These are phyloP conservation scores for Pseudocercospora cruenta DNA, from an alignment of 2,329 filamentous ascomycete genomes.

Conservation along the genomic window DNA sequence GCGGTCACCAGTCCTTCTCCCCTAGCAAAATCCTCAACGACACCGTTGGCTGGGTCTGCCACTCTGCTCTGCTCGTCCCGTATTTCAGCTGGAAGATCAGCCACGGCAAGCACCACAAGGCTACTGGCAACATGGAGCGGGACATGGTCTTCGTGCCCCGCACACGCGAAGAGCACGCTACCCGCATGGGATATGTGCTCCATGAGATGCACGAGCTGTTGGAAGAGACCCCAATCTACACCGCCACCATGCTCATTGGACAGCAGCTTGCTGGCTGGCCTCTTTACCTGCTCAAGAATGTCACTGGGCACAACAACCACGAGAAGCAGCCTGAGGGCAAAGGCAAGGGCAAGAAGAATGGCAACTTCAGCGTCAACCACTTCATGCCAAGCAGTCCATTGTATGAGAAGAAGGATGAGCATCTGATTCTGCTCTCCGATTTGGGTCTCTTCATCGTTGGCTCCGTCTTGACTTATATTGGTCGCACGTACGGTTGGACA, in stretches of 20 bases:
- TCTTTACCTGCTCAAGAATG: slow-evolving; percentile 86
- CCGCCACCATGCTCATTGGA: slow-evolving; percentile 70
- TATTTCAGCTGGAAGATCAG: slow-evolving; percentile 99
- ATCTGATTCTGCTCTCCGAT: slow-evolving; percentile 84
- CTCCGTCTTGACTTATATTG: slow-evolving; percentile 67
- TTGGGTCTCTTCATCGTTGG: slow-evolving; percentile 69
- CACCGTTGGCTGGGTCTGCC: slow-evolving; percentile 85
- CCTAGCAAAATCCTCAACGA: slow-evolving; percentile 90
- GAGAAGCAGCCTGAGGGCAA: slow-evolving; percentile 89
- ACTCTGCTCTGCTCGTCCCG: slow-evolving; percentile 86
- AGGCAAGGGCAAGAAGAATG: slow-evolving; percentile 89
- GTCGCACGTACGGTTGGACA: slow-evolving; percentile 76
- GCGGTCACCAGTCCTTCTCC: slow-evolving; percentile 95
- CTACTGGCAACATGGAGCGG: slow-evolving; percentile 92
- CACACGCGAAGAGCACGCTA: slow-evolving; percentile 80
- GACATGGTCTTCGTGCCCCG: slow-evolving; percentile 99
- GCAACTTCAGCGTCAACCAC: slow-evolving; percentile 86
- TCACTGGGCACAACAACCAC: slow-evolving; percentile 96
- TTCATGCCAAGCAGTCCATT: slow-evolving; percentile 86
- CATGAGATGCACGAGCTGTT: slow-evolving; percentile 87
- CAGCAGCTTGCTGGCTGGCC: slow-evolving; percentile 96
- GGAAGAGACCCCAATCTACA: slow-evolving; percentile 91
- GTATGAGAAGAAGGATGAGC: slow-evolving; percentile 88
- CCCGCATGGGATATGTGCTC: slow-evolving; percentile 70
- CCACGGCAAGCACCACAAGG: slow-evolving; percentile 99